A percentile compares a stretch with the other conserved stretches of the same genome.
phyloP scores from a whole-genome alignment of 441 rosid genomes.

The Corymbia citriodora region DNA sequence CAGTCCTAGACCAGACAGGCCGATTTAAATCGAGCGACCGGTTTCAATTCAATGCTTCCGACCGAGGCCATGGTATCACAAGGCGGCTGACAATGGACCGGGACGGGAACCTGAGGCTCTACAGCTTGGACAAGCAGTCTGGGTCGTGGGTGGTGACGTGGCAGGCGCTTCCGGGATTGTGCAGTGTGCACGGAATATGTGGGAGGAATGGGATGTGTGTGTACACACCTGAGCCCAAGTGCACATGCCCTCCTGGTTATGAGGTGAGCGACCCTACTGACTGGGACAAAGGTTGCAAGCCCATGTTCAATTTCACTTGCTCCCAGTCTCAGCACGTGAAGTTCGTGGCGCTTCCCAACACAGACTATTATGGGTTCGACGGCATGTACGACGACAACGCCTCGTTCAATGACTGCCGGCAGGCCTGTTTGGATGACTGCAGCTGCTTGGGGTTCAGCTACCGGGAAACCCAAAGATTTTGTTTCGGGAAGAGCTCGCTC shows the following conservation, averaged over 20 bases:
- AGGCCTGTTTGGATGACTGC: slow-evolving; percentile 26
- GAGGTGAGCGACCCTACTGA: slow-evolving; percentile 10
- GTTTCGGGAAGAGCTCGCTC: slow-evolving; percentile 20
- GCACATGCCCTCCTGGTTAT: slow-evolving; percentile 45
- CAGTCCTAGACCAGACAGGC: slow-evolving; percentile 28
- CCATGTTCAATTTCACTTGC: slow-evolving; percentile 17
- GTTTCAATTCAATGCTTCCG: slow-evolving; percentile 28
- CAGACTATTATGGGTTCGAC: slow-evolving; percentile 36
- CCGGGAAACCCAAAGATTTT: slow-evolving; percentile 1
- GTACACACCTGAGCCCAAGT: slow-evolving; percentile 31
- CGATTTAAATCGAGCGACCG: slow-evolving; percentile 28
- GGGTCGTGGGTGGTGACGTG: slow-evolving; percentile 25
- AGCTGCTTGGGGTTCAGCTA: slow-evolving; percentile 35
- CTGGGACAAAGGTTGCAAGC: slow-evolving; percentile 41
- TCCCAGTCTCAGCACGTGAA: slow-evolving; percentile 4
- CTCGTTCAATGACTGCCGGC: slow-evolving; percentile 23
- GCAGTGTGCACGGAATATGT: slow-evolving; percentile 39
- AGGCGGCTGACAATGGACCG: slow-evolving; percentile 34
- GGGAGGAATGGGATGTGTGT: slow-evolving; percentile 40
- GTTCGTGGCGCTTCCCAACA: slow-evolving; percentile 18
- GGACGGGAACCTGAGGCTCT: slow-evolving; percentile 46
- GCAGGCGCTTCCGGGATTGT: slow-evolving; percentile 18
- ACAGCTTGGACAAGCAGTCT: slow-evolving; percentile 17
- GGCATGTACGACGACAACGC: not conserved
- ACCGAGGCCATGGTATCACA: slow-evolving; percentile 15